phyloP scores from a whole-genome alignment of 371 early-diverging fungal species.

The Mucor plumbeus region DNA sequence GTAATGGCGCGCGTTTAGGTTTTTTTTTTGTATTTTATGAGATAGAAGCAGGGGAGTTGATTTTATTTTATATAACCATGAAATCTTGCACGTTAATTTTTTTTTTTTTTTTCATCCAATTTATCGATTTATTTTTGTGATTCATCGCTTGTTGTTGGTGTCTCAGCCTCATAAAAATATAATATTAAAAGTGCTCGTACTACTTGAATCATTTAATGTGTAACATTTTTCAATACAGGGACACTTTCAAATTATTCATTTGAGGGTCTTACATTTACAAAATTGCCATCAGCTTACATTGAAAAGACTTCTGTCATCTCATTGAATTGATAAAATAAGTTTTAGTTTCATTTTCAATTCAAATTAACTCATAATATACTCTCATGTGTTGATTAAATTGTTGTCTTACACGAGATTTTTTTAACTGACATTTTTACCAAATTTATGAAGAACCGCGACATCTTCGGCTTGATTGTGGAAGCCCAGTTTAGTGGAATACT shows the following conservation, averaged over 20 bases:
- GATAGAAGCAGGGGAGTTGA: not conserved
- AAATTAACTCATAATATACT: not conserved
- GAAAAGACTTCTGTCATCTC: not conserved
- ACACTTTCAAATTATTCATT: not conserved
- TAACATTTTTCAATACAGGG: not conserved
- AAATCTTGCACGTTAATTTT: not conserved
- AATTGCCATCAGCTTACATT: too few species aligned
- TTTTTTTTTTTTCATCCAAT: not conserved
- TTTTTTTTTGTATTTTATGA: not conserved
- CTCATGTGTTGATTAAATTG: not conserved
- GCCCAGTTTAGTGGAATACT: too few species aligned
- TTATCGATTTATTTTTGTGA: not conserved
- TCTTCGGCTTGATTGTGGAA: not conserved
- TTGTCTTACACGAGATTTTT: not conserved
- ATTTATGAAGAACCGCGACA: conserved; percentile 8
- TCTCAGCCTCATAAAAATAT: conserved; percentile 4
- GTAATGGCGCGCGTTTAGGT: not conserved
- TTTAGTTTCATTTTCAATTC: too few species aligned
- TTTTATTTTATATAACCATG: not conserved
- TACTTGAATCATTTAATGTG: not conserved
- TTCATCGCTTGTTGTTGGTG: not conserved
- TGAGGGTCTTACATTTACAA: too few species aligned
- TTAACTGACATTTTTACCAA: conserved; percentile 2
- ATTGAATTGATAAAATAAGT: not conserved
- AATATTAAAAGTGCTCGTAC: conserved; percentile 1